Conservation (phyloP, 1,139 yeast species). For the Hyphopichia wangnamkhiaoensis region DNA sequence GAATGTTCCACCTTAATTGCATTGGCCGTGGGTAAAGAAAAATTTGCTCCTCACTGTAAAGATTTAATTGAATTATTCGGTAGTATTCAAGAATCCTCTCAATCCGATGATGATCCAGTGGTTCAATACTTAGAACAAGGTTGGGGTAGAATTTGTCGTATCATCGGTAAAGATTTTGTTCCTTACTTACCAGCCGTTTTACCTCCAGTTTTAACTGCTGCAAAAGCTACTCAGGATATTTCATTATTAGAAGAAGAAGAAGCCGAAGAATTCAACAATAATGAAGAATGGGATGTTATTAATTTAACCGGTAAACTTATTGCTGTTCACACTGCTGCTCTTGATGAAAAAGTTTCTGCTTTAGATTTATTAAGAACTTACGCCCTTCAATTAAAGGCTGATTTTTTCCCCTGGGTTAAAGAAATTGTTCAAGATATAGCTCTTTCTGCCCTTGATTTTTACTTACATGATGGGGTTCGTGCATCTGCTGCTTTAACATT, state of each 20-base stretch:
- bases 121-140: constrained; percentile 88
- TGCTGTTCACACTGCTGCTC: constrained; percentile 88
- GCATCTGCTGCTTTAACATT: constrained; percentile 84
- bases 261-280: constrained; percentile 74
- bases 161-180: constrained; percentile 80
- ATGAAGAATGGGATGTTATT: constrained; percentile 95
- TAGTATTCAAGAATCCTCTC: constrained; percentile 62
- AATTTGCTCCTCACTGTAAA: constrained; percentile 73
- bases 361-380: constrained; percentile 87
- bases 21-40: constrained; percentile 93
- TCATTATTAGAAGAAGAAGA: constrained; percentile 88
- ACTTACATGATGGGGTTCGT: constrained; percentile 92
- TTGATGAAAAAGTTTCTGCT: constrained; percentile 92
- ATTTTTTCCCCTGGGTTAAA: constrained; percentile 79
- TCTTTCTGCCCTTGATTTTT: constrained; percentile 86
- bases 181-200: constrained; percentile 88
- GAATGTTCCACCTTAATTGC: constrained; percentile 96
- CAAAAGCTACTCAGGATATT: constrained; percentile 87
- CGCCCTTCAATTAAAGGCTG: constrained; percentile 80
- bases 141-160: constrained; percentile 91
- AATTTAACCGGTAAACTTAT: constrained; percentile 89
- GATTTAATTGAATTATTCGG: constrained; percentile 76
- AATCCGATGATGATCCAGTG: constrained; percentile 78
- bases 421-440: constrained; percentile 80
- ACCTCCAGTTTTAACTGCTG: constrained; percentile 83